Percentiles rank a stretch among this genome's conserved stretches.
phyloP scores from a whole-genome alignment of 1,284 basidiomycete genomes.

The Cryptococcus jaspeensis region DNA sequence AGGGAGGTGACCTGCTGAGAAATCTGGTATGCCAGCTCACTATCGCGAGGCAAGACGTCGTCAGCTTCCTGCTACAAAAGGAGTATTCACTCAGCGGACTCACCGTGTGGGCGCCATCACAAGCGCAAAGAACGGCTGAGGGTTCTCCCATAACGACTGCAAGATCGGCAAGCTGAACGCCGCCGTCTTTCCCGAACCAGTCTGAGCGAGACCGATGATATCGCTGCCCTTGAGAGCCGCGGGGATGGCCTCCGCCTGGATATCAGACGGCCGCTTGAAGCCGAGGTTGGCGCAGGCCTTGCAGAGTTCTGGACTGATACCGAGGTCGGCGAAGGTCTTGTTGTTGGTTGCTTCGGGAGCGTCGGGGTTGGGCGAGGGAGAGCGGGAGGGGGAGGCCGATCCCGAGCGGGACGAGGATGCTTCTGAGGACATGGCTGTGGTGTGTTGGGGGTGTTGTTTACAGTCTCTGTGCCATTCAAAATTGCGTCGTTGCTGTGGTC shows the following conservation, averaged over 20 bases:
- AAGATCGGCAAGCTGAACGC: slow-evolving; percentile 96
- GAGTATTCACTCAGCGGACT: slow-evolving; percentile 15
- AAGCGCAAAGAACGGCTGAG: slow-evolving; percentile 88
- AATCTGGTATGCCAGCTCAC: slow-evolving; percentile 98
- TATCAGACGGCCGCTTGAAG: slow-evolving; percentile 86
- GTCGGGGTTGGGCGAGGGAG: slow-evolving; percentile 17
- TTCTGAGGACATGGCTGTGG: slow-evolving; percentile 19
- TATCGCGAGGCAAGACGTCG: slow-evolving; percentile 15
- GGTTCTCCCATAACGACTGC: slow-evolving; percentile 95
- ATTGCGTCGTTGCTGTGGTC: neutral
- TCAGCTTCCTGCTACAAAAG: neutral
- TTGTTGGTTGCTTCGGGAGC: slow-evolving; percentile 21
- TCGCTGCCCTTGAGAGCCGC: slow-evolving; percentile 87
- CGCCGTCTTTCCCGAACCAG: slow-evolving; percentile 96
- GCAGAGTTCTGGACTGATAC: slow-evolving; percentile 85
- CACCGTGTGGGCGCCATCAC: slow-evolving; percentile 86
- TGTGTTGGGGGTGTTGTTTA: neutral
- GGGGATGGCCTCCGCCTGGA: slow-evolving; percentile 86
- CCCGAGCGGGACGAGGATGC: slow-evolving; percentile 24
- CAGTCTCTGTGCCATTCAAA: neutral
- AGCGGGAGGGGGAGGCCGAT: slow-evolving; percentile 12
- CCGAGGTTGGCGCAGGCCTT: slow-evolving; percentile 78
- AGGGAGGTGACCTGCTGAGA: slow-evolving; percentile 92
- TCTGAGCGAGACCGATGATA: slow-evolving; percentile 96
- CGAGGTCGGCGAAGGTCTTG: slow-evolving; percentile 62